Base-by-base conservation (phyloP, 495 filamentous ascomycete species). In the Hypoxylon trugodes region DNA sequence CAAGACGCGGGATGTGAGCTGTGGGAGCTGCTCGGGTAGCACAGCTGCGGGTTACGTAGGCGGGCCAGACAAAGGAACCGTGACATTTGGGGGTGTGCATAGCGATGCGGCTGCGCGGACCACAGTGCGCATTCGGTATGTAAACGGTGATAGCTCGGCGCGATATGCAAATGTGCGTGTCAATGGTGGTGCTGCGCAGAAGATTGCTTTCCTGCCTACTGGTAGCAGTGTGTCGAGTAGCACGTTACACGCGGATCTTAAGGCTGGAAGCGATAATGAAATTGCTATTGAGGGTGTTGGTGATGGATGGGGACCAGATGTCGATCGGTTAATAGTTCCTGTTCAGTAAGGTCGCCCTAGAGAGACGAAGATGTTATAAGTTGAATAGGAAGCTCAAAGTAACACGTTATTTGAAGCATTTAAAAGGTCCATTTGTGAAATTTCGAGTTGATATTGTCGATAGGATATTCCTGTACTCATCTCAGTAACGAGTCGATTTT, bases 301-400 rank as follows among this genome's bases (percentile, higher is more conserved):
- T 46, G 74, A 66, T 7, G 80, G 72, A 0, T 87, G 76, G 76
- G 80, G 79, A 0, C 81, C 84, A n/a, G 82, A 86, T 77, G 62
- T 86, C 12, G 83, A 87, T 68, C 70, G 80, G 7, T 66, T 86
- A 53, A 76, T 86, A 68, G 84, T 87, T 3, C 84, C 85, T 8
- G 67, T 74, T 47, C 45, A 61, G 33, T 69, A 10, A 61, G 16
- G 1, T 46, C 4, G n/a, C 12, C n/a, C n/a, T n/a, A n/a, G n/a
- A n/a, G n/a, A n/a, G n/a, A n/a, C n/a, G n/a, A n/a, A n/a, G n/a
- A 7, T 8, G n/a, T 18, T 22, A 24, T 4, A 15, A 15, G n/a
- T 28, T 1, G n/a, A 8, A 2, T 30, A 15, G 18, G 24, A 16
- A 3, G n/a, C n/a, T n/a, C n/a, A n/a, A n/a, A n/a, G n/a, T n/a